phyloP scores from a whole-genome alignment of 768 basidiomycete genomes.

The Boletus patriciae region DNA sequence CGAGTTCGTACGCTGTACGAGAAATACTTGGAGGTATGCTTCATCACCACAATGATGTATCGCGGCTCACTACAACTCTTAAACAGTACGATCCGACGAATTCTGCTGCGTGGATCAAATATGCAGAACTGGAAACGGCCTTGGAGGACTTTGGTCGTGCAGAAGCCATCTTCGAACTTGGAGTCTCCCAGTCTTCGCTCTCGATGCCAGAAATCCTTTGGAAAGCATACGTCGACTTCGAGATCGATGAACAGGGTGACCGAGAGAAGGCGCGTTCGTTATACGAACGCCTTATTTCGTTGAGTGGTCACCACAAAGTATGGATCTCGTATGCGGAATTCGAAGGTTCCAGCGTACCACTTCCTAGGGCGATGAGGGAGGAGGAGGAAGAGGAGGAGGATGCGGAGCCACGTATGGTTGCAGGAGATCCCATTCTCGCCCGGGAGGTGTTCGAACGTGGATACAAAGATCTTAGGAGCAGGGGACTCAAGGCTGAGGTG shows the following conservation, averaged over 20 bases:
- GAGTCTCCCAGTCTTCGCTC: constrained; percentile 74
- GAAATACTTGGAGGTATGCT: constrained; percentile 84
- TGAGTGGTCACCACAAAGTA: constrained; percentile 94
- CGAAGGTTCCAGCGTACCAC: constrained; percentile 74
- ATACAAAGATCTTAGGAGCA: constrained; percentile 82
- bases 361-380: constrained; percentile 62
- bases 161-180: constrained; percentile 93
- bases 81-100: constrained; percentile 82
- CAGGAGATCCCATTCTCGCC: constrained; percentile 70
- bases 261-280: constrained; percentile 78
- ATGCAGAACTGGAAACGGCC: constrained; percentile 85
- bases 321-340: constrained; percentile 96
- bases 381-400: constrained; percentile 66
- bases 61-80: neutral
- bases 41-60: neutral
- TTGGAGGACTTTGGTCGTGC: constrained; percentile 87
- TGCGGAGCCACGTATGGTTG: constrained; percentile 52
- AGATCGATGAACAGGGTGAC: constrained; percentile 86
- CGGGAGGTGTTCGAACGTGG: constrained; percentile 82
- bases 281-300: constrained; percentile 82
- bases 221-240: constrained; percentile 98
- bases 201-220: constrained; percentile 95
- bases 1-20: constrained; percentile 88
- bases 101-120: constrained; percentile 94
- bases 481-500: constrained; percentile 87